Conservation (phyloP, 2,329 filamentous ascomycete genomes). For the Alternaria viburni region DNA sequence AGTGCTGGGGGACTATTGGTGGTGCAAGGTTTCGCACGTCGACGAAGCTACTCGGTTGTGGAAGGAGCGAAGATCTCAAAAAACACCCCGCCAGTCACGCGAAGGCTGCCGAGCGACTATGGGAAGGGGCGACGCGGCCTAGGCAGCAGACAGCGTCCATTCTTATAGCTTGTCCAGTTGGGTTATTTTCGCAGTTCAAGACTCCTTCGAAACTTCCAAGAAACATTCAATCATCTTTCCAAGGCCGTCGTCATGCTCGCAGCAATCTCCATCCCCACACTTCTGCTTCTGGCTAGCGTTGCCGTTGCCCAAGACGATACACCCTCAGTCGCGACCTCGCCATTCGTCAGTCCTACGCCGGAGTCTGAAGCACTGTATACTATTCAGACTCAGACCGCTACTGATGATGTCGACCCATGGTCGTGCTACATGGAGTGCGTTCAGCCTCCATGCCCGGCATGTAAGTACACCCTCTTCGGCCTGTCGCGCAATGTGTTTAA, state of each 20-base stretch:
- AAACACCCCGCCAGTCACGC: slow-evolving; percentile 22
- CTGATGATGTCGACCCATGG: slow-evolving; percentile 21
- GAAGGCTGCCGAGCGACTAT: slow-evolving; percentile 6
- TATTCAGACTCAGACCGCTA: slow-evolving; percentile 31
- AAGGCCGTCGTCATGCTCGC: slow-evolving; percentile 29
- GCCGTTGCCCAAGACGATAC: slow-evolving; percentile 20
- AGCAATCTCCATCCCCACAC: slow-evolving; percentile 25
- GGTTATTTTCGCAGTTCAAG: neutral
- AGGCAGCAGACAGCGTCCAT: slow-evolving; percentile 4
- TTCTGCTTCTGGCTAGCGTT: slow-evolving; percentile 38
- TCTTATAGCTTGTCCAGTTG: neutral
- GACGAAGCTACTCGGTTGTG: slow-evolving; percentile 32
- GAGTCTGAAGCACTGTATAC: slow-evolving; percentile 33
- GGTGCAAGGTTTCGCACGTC: slow-evolving; percentile 29
- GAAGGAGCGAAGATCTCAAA: slow-evolving; percentile 40
- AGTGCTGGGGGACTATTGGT: slow-evolving; percentile 22
- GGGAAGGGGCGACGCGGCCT: slow-evolving; percentile 12
- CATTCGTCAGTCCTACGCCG: slow-evolving; percentile 17
- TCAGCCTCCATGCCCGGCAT: slow-evolving; percentile 34
- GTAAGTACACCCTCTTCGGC: slow-evolving; percentile 12
- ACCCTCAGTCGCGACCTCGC: slow-evolving; percentile 20
- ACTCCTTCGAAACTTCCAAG: neutral
- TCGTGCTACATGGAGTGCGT: slow-evolving; percentile 37
- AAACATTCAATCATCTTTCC: neutral
- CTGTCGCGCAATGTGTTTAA: slow-evolving; percentile 1